phyloP scores from a whole-genome alignment of 805 yeast species.

The Yarrowia phangngaensis region DNA sequence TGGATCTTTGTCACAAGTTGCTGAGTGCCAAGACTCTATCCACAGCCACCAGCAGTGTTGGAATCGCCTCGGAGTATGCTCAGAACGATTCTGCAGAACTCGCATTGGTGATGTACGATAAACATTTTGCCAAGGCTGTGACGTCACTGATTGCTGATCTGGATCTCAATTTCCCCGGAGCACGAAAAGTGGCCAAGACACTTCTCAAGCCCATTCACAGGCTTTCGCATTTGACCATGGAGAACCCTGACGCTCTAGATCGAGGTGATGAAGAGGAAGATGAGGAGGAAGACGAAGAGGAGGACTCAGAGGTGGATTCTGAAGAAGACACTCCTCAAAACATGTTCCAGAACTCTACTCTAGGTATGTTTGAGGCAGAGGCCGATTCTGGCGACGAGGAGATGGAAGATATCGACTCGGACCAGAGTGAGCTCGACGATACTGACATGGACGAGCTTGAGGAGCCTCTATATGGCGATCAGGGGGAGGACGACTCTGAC shows the following conservation, averaged over 20 bases:
- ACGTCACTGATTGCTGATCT: constrained; percentile 58
- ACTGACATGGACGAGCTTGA: constrained; percentile 24
- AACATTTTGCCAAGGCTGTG: constrained; percentile 49
- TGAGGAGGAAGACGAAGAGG: constrained; percentile 47
- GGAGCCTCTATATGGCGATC: constrained; percentile 13
- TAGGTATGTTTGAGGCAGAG: constrained; percentile 89
- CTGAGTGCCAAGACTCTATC: constrained; percentile 35
- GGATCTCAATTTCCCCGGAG: constrained; percentile 70
- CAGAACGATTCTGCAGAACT: constrained; percentile 55
- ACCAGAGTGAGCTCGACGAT: constrained; percentile 19
- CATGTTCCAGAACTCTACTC: constrained; percentile 77
- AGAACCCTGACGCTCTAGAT: constrained; percentile 31
- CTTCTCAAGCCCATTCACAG: constrained; percentile 56
- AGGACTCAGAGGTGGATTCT: constrained; percentile 44
- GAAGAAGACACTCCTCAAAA: constrained; percentile 54
- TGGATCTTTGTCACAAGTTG: constrained; percentile 45
- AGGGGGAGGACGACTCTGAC: constrained; percentile 17
- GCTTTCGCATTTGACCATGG: constrained; percentile 46
- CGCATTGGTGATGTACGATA: constrained; percentile 64
- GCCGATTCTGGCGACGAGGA: constrained; percentile 43
- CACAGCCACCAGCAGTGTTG: constrained; percentile 22
- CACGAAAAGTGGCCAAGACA: constrained; percentile 55
- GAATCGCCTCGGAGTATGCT: constrained; percentile 26
- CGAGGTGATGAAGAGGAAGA: constrained; percentile 31
- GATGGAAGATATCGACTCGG: constrained; percentile 16